A percentile compares a stretch with the other conserved stretches of the same genome.
phyloP scores from a whole-genome alignment of 768 basidiomycete genomes.

The Arthromyces matolae region DNA sequence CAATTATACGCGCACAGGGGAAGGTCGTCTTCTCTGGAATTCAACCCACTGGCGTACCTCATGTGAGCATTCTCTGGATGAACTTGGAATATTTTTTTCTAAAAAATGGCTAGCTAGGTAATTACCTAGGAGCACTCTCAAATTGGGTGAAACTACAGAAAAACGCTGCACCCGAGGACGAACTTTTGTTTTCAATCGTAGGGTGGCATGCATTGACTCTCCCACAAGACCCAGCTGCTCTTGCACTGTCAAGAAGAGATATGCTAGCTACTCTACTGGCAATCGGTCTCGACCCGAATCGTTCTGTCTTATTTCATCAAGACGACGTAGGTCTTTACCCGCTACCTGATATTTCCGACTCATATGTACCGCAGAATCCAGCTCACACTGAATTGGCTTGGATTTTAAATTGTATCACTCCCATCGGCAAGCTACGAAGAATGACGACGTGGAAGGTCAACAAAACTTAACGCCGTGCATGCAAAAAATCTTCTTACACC shows the following conservation, averaged over 20 bases:
- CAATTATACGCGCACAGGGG: background rate
- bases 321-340: slow-evolving; percentile 62
- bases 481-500: slow-evolving; percentile 3
- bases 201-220: slow-evolving; percentile 94
- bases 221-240: slow-evolving; percentile 71
- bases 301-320: slow-evolving; percentile 79
- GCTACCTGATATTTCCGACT: background rate
- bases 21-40: slow-evolving; percentile 83
- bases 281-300: slow-evolving; percentile 75
- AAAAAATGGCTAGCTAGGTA: slow-evolving; percentile 66
- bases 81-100: slow-evolving; percentile 11
- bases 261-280: slow-evolving; percentile 84
- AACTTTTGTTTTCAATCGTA: slow-evolving; percentile 81
- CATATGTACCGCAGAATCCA: slow-evolving; percentile 51
- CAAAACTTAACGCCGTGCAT: background rate
- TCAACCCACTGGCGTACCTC: slow-evolving; percentile 89
- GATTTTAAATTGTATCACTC: slow-evolving; percentile 83
- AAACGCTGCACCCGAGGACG: slow-evolving; percentile 51
- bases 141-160: slow-evolving; percentile 87
- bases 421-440: slow-evolving; percentile 74
- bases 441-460: slow-evolving; percentile 98
- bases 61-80: slow-evolving; percentile 51
- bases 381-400: slow-evolving; percentile 86
- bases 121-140: slow-evolving; percentile 85
- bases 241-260: slow-evolving; percentile 62